Evolutionary conservation across 108 stramenopile genomes (phyloP), one percentile per base, ranked within the genome.

Genomic region (Bacterosira constricta): DNA sequence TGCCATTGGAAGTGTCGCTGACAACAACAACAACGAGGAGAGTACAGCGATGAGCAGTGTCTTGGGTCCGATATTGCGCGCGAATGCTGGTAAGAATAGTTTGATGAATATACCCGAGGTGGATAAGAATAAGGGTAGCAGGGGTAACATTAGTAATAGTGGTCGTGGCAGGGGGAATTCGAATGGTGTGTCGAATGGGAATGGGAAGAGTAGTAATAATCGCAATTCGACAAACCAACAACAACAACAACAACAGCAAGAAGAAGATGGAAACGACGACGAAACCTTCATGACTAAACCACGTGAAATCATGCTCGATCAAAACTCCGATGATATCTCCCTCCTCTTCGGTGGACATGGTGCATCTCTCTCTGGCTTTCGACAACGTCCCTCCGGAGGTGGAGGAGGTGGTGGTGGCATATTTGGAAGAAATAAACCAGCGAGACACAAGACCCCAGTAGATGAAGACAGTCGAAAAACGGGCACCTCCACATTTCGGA

Each of bases 241-340:
- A 11, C 49, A 47, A 37, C 38, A 58, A 36, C 23, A 34, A 29
- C 44, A 55, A 60, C 32, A 23, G 31, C 38, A 54, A 34, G 62
- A 63, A 46, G 57, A 61, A 8, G 47, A 52, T 2, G 61, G 27
- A 5, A 30, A 49, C 41, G 75, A 77, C 2, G 60, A 62, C 17
- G 69, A 64, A 36, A 77, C 77, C 31, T 52, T 15, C 45, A 50
- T 77, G 59, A 77, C 77, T 6, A 77, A 77, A 34, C 77, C 77
- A 0, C 61, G 77, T 20, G 68, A 65, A 49, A 77, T 77, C 12
- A 31, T 38, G 21, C 57, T 77, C 62, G 68, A 70, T 23, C 29
- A 8, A 4, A 32, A 45, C 15, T 44, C 47, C 18, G 77, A 77
- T 38, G 69, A 77, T 37, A 69, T 77, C 8, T 77, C 77, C 13